phyloP scores from a whole-genome alignment of 2,329 filamentous ascomycete genomes.

The Chaetothyriales sp. region DNA sequence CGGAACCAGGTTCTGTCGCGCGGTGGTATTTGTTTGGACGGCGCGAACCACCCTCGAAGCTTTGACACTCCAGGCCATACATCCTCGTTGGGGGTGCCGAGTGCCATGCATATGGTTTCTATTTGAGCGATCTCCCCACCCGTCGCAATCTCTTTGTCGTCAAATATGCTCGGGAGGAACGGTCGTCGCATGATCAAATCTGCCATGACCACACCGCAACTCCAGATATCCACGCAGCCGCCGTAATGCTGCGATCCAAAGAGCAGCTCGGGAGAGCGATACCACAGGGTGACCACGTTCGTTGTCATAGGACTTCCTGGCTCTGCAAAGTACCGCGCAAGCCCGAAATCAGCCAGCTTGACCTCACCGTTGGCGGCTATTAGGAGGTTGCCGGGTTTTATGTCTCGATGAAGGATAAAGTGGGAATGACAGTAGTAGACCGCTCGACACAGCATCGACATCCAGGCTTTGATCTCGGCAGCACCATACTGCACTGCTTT shows the following conservation, averaged over 20 bases:
- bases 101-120: constrained; percentile 64
- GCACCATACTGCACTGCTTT: constrained; percentile 67
- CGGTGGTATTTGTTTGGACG: constrained; percentile 41
- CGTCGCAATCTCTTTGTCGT: constrained; percentile 28
- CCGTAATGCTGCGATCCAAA: constrained; percentile 83
- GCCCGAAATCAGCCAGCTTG: constrained; percentile 94
- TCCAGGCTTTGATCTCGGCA: constrained; percentile 94
- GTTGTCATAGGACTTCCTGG: constrained; percentile 80
- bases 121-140: constrained; percentile 57
- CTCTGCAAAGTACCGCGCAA: constrained; percentile 79
- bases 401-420: constrained; percentile 87
- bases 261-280: constrained; percentile 83
- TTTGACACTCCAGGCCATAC: constrained; percentile 87
- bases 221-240: constrained; percentile 88
- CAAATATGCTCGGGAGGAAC: constrained; percentile 70
- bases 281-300: constrained; percentile 95
- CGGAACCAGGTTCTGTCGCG: constrained; percentile 60
- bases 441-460: constrained; percentile 87
- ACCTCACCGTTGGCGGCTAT: constrained; percentile 87
- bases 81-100: constrained; percentile 84
- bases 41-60: constrained; percentile 63
- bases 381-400: constrained; percentile 96
- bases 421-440: constrained; percentile 97
- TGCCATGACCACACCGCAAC: constrained; percentile 80
- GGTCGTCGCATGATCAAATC: constrained; percentile 74